A percentile compares a stretch with the other conserved stretches of the same genome.
Evolutionary conservation across 176 grass and related monocot species (phyloP).

Genomic region (Puya raimondii): DNA sequence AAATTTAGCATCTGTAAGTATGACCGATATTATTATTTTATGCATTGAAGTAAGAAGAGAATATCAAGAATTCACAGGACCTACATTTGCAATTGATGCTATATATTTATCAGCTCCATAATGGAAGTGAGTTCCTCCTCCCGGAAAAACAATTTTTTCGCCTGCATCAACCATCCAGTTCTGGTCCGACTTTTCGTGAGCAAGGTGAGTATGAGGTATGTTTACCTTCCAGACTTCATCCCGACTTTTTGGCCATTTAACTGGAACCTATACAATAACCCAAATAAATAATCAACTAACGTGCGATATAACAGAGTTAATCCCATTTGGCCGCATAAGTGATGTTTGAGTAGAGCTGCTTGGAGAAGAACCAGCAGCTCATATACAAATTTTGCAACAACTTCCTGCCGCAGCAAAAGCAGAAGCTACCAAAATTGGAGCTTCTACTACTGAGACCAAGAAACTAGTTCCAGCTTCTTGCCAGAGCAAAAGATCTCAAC

Average conservation of each 20-base stretch:
- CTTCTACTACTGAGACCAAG: too few species aligned
- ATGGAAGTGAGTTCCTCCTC: conserved; percentile 97
- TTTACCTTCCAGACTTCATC: conserved; percentile 97
- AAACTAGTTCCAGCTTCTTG: too few species aligned
- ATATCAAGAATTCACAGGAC: conserved; percentile 5
- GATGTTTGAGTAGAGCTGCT: too few species aligned
- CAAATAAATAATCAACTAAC: conserved; percentile 4
- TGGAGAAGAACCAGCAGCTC: too few species aligned
- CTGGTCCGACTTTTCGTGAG: conserved; percentile 95
- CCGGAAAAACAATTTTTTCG: conserved; percentile 90
- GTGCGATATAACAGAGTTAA: conserved; percentile 10
- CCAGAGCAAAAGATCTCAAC: too few species aligned
- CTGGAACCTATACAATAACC: conserved; percentile 48
- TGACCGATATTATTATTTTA: not conserved
- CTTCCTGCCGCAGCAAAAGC: too few species aligned
- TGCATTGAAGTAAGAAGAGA: conserved; percentile 1
- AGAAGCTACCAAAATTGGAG: too few species aligned
- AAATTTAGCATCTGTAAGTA: conserved; percentile 79
- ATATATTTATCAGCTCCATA: conserved; percentile 96
- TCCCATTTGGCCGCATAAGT: too few species aligned
- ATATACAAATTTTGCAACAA: too few species aligned
- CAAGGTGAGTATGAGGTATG: conserved; percentile 94
- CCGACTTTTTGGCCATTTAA: conserved; percentile 98
- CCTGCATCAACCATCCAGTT: conserved; percentile 98
- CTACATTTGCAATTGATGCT: conserved; percentile 88